phyloP scores from a whole-genome alignment of 2,329 filamentous ascomycete genomes.

The Cadophora luteo-olivacea region DNA sequence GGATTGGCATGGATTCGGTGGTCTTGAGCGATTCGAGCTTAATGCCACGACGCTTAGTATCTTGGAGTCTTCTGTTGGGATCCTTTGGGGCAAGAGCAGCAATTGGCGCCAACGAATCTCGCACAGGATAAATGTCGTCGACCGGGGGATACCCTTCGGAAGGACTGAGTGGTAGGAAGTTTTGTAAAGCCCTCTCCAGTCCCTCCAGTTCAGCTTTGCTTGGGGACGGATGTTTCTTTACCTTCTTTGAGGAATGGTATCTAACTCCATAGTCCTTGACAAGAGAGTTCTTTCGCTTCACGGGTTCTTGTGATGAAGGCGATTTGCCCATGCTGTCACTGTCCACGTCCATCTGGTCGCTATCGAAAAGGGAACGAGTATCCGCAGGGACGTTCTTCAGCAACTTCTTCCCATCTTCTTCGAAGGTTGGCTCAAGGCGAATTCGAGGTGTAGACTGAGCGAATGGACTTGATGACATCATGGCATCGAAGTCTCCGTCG shows the following conservation, averaged over 20 bases:
- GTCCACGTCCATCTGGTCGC: slow-evolving; percentile 28
- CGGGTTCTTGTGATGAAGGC: slow-evolving; percentile 15
- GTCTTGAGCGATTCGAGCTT: slow-evolving; percentile 9
- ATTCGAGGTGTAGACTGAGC: slow-evolving; percentile 41
- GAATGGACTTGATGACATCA: slow-evolving; percentile 39
- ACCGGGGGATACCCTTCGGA: slow-evolving; percentile 7
- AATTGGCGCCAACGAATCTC: slow-evolving; percentile 7
- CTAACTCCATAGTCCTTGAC: slow-evolving; percentile 13
- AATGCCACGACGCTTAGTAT: slow-evolving; percentile 7
- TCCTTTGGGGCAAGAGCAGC: slow-evolving; percentile 27
- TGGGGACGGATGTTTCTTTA: slow-evolving; percentile 40
- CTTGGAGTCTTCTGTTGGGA: slow-evolving; percentile 23
- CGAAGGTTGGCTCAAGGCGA: slow-evolving; percentile 35
- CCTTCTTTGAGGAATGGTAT: slow-evolving; percentile 21
- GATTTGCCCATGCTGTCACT: neutral
- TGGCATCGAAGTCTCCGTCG: slow-evolving; percentile 30
- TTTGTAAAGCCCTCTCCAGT: slow-evolving; percentile 27
- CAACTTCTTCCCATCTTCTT: slow-evolving; percentile 29
- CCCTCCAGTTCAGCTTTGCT: slow-evolving; percentile 38
- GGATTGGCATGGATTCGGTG: slow-evolving; percentile 22
- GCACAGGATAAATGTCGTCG: slow-evolving; percentile 26
- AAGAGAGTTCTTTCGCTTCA: slow-evolving; percentile 28
- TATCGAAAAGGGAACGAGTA: slow-evolving; percentile 34
- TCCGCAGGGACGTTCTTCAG: slow-evolving; percentile 32
- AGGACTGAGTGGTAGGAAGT: slow-evolving; percentile 12